Conservation (phyloP, 176 grass and related monocot genomes). For the Aegilops longissima region DNA sequence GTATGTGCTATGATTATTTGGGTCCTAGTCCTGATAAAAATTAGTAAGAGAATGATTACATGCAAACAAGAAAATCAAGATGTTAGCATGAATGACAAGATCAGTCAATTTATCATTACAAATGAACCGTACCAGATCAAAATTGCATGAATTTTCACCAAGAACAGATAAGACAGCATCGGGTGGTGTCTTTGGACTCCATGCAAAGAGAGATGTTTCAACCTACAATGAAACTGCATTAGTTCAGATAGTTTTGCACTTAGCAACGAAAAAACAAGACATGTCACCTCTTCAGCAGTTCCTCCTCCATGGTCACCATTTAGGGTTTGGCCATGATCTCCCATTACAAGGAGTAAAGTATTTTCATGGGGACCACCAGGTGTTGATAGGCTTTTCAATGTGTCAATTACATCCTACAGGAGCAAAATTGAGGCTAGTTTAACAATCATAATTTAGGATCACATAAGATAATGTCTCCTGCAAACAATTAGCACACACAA, state of each 20-base stretch:
- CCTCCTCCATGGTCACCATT: constrained; percentile 99
- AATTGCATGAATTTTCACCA: constrained; percentile 56
- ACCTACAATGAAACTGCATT: constrained; percentile 54
- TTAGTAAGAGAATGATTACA: not conserved
- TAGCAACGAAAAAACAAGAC: constrained; percentile 27
- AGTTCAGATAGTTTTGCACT: constrained; percentile 16
- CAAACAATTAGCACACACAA: not conserved
- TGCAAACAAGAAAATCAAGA: not conserved
- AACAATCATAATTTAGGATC: not conserved
- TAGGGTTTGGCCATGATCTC: constrained; percentile 95
- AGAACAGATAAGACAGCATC: constrained; percentile 64
- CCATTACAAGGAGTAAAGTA: constrained; percentile 93
- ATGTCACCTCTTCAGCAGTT: constrained; percentile 83
- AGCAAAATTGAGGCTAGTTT: constrained; percentile 7
- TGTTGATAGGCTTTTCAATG: constrained; percentile 66
- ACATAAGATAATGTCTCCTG: not conserved
- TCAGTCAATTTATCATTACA: constrained; percentile 8
- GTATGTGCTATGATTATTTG: constrained; percentile 1
- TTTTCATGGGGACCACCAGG: constrained; percentile 78
- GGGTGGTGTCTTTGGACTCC: constrained; percentile 67
- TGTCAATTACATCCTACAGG: constrained; percentile 64
- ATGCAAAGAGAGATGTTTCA: constrained; percentile 89
- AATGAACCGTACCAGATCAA: constrained; percentile 64
- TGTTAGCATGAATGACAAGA: constrained; percentile 5
- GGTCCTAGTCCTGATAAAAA: not conserved